phyloP scores from a whole-genome alignment of 345 rosid genomes.

The Luvunga scandens region DNA sequence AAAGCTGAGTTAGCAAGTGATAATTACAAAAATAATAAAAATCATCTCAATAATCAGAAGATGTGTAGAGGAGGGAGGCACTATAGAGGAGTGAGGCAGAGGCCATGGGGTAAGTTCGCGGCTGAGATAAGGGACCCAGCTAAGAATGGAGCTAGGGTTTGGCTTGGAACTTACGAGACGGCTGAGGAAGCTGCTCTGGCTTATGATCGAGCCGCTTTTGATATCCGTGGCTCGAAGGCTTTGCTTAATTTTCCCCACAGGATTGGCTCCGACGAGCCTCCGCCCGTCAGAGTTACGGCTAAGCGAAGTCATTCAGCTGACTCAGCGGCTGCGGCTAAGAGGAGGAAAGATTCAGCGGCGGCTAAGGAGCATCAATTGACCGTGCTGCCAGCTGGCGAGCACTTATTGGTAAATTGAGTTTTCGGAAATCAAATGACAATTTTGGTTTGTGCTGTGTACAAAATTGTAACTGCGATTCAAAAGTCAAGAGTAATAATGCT shows the following conservation, averaged over 20 bases:
- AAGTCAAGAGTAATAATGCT: too few relatives aligned
- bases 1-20: slow-evolving; percentile 16
- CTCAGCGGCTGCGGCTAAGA: slow-evolving; percentile 24
- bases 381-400: slow-evolving; percentile 28
- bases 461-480: too few relatives aligned
- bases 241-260: slow-evolving; percentile 60
- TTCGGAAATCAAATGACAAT: too few relatives aligned
- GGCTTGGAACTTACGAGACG: slow-evolving; percentile 74
- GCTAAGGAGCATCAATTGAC: slow-evolving; percentile 6
- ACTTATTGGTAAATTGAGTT: slow-evolving; percentile 25
- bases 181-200: slow-evolving; percentile 78
- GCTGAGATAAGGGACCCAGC: slow-evolving; percentile 78
- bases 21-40: background rate
- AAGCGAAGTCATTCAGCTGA: slow-evolving; percentile 33
- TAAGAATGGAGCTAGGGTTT: slow-evolving; percentile 62
- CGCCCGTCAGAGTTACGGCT: slow-evolving; percentile 65
- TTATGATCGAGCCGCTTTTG: slow-evolving; percentile 65
- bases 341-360: slow-evolving; percentile 14
- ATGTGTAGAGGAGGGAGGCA: slow-evolving; percentile 43
- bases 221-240: slow-evolving; percentile 64
- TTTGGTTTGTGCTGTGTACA: too few relatives aligned
- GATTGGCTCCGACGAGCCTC: slow-evolving; percentile 59
- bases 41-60: background rate
- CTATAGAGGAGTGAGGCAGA: slow-evolving; percentile 66
- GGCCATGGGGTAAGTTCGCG: slow-evolving; percentile 85